Evolutionary conservation across 2,329 filamentous ascomycete genomes (phyloP).

Genomic region (Xylariaceae sp.): DNA sequence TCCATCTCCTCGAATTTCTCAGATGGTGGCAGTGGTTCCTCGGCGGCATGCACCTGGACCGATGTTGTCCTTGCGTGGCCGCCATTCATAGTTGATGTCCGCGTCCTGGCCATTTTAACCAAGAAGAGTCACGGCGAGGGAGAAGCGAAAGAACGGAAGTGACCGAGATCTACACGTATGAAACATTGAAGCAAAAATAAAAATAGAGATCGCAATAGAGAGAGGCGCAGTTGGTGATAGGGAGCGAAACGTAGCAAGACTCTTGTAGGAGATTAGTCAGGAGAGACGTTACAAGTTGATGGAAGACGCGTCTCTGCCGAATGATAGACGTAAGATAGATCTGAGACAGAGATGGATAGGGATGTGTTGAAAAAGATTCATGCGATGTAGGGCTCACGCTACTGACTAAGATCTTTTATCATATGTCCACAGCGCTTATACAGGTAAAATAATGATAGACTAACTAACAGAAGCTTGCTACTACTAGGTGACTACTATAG

Average conservation of each 20-base stretch:
- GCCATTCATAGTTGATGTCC: constrained; percentile 7
- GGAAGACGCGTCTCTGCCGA: constrained; percentile 1
- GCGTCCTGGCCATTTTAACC: constrained; percentile 13
- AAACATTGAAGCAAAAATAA: constrained; percentile 6
- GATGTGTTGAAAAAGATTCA: not conserved
- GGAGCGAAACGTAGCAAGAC: constrained; percentile 1
- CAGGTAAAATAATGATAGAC: no score
- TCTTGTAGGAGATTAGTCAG: no score
- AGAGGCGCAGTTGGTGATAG: constrained; percentile 1
- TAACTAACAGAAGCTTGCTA: no score
- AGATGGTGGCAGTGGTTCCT: constrained; percentile 24
- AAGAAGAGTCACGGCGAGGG: not conserved
- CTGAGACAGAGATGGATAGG: constrained; percentile 1
- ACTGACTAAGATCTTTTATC: not conserved
- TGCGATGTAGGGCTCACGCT: not conserved
- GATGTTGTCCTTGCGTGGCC: constrained; percentile 34
- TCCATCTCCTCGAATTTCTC: constrained; percentile 26
- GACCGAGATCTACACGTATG: constrained; percentile 2
- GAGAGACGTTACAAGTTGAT: constrained; percentile 4
- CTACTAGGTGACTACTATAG: no score
- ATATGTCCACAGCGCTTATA: constrained; percentile 7
- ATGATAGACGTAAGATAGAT: not conserved
- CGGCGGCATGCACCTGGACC: constrained; percentile 21
- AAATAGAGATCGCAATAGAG: not conserved
- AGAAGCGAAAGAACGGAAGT: not conserved